These are phyloP conservation scores for Pleurotus platypus DNA, from an alignment of 768 basidiomycete species.

Conservation along the genomic window DNA sequence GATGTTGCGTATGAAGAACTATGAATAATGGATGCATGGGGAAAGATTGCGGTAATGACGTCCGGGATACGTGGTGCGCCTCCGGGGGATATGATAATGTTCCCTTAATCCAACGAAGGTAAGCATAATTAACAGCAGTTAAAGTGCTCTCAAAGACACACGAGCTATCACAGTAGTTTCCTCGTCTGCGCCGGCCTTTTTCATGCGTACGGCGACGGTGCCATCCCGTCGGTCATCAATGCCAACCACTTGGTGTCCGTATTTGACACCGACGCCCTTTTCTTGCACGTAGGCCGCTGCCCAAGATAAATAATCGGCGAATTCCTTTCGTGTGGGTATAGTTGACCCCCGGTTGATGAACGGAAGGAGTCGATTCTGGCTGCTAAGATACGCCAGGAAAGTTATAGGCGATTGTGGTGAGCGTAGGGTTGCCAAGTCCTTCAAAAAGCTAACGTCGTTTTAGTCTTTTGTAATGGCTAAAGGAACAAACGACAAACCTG, in stretches of 20 bases:
- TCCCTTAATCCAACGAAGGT: conserved; percentile 25
- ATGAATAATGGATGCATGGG: conserved; percentile 36
- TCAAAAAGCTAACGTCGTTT: conserved; percentile 35
- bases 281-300: conserved; percentile 41
- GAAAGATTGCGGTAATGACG: conserved; percentile 24
- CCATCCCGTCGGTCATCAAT: conserved; percentile 28
- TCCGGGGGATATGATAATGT: conserved; percentile 49
- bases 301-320: conserved; percentile 52
- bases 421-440: conserved; percentile 51
- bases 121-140: neutral
- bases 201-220: conserved; percentile 35
- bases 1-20: conserved; percentile 39
- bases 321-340: conserved; percentile 50
- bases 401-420: conserved; percentile 47
- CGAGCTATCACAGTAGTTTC: conserved; percentile 31
- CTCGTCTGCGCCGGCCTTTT: conserved; percentile 30
- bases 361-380: conserved; percentile 40
- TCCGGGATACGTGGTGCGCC: conserved; percentile 42
- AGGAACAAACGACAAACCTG: conserved; percentile 24
- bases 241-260: conserved; percentile 42
- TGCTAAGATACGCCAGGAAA: conserved; percentile 51
- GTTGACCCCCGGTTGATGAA: conserved; percentile 54
- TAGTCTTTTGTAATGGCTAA: neutral
- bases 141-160: conserved; percentile 20
- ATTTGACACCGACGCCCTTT: conserved; percentile 39